Evolutionary conservation across 805 yeast genomes (phyloP).

Genomic region (Wickerhamomyces chambardii): DNA sequence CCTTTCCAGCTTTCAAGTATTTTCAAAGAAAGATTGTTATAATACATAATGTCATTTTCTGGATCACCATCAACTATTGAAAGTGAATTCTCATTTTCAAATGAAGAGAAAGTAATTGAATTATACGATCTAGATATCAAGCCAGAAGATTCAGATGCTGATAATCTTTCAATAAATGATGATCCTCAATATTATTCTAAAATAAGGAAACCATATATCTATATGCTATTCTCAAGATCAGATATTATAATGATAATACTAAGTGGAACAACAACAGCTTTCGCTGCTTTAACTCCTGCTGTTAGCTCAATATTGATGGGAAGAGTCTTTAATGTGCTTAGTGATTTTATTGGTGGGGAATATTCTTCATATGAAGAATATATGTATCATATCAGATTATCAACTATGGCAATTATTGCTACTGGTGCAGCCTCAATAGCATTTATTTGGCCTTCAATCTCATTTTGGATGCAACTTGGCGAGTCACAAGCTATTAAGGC

Average conservation of each 20-base stretch:
- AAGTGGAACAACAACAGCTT: conserved; percentile 29
- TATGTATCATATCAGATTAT: conserved; percentile 25
- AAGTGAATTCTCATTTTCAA: neutral
- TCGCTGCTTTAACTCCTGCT: conserved; percentile 52
- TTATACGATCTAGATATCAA: conserved; percentile 5
- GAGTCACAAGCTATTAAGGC: conserved; percentile 58
- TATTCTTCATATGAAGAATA: conserved; percentile 22
- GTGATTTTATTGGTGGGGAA: conserved; percentile 22
- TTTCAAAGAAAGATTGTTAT: too few relatives aligned
- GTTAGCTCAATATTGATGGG: conserved; percentile 61
- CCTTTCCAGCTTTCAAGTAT: too few relatives aligned
- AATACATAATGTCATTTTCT: too few relatives aligned
- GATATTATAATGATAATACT: conserved; percentile 18
- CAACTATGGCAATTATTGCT: conserved; percentile 31
- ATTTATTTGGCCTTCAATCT: conserved; percentile 43
- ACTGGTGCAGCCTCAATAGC: conserved; percentile 38
- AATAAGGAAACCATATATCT: conserved; percentile 8
- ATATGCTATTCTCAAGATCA: conserved; percentile 11
- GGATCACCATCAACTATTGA: neutral
- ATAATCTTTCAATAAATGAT: too few relatives aligned
- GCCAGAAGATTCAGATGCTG: conserved; percentile 1
- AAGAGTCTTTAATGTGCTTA: conserved; percentile 40
- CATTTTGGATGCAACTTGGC: conserved; percentile 61
- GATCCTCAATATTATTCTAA: conserved; percentile 3
- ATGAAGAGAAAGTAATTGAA: neutral